Percentiles rank a stretch among this genome's conserved stretches.
Conservation (phyloP, 1,284 basidiomycete genomes). For the Malassezia japonica region DNA sequence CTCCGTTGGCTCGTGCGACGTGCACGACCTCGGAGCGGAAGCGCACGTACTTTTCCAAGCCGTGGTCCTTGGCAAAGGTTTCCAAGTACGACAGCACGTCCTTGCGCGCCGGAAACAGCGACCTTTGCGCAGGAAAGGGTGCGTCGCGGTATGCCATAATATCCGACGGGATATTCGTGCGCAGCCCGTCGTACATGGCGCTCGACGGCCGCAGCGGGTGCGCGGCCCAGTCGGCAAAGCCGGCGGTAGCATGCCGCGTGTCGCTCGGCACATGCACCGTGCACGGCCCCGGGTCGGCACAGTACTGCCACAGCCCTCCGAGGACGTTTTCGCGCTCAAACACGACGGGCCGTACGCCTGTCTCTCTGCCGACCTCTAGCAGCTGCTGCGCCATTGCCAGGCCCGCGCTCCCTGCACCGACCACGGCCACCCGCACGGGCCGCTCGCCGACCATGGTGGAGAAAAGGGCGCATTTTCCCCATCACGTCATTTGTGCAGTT, state of each 20-base stretch:
- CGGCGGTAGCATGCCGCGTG: neutral
- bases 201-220: slow-evolving; percentile 14
- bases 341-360: slow-evolving; percentile 13
- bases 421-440: slow-evolving; percentile 6
- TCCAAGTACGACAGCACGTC: slow-evolving; percentile 49
- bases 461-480: no score
- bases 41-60: slow-evolving; percentile 30
- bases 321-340: slow-evolving; percentile 24
- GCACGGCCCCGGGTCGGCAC: slow-evolving; percentile 22
- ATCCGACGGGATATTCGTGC: slow-evolving; percentile 42
- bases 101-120: slow-evolving; percentile 23
- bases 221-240: slow-evolving; percentile 6
- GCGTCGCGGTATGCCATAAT: slow-evolving; percentile 47
- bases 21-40: slow-evolving; percentile 48
- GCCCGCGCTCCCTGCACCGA: slow-evolving; percentile 11
- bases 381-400: slow-evolving; percentile 50
- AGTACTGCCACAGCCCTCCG: slow-evolving; percentile 35
- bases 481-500: no score
- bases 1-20: slow-evolving; percentile 15
- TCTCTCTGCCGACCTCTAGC: slow-evolving; percentile 17
- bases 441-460: no score
- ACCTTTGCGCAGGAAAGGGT: slow-evolving; percentile 24
- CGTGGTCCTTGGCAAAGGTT: slow-evolving; percentile 32
- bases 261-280: slow-evolving; percentile 36
- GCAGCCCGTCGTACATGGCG: slow-evolving; percentile 43